phyloP scores from a whole-genome alignment of 139 green algal species.

The Penium margaritaceum region DNA sequence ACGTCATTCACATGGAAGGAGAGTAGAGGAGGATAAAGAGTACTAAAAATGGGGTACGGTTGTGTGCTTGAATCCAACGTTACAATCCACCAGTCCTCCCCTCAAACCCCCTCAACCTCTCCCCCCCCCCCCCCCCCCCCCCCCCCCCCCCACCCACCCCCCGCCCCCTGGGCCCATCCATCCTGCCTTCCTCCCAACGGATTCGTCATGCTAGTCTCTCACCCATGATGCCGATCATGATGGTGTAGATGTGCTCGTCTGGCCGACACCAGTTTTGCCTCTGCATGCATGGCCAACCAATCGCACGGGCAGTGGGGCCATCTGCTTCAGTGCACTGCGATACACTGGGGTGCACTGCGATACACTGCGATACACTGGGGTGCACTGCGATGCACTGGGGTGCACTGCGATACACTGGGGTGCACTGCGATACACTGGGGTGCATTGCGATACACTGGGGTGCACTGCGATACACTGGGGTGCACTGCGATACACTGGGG shows the following conservation, averaged over 20 bases:
- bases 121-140: constrained; percentile 24
- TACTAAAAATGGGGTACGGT: background rate
- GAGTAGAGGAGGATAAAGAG: background rate
- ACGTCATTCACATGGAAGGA: background rate
- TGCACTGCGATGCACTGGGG: too few relatives aligned
- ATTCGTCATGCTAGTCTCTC: background rate
- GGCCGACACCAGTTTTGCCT: constrained; percentile 35
- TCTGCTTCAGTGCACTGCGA: too few relatives aligned
- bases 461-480: too few relatives aligned
- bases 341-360: too few relatives aligned
- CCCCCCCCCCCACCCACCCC: background rate
- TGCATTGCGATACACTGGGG: too few relatives aligned
- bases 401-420: too few relatives aligned
- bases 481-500: too few relatives aligned
- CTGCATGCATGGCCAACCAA: constrained; percentile 24
- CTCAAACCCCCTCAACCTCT: too few relatives aligned
- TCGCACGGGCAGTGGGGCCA: too few relatives aligned
- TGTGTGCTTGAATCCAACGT: background rate
- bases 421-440: too few relatives aligned
- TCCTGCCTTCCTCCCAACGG: background rate
- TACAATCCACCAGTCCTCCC: too few relatives aligned
- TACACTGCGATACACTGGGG: too few relatives aligned
- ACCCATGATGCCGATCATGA: constrained; percentile 37
- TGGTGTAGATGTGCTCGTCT: constrained; percentile 45
- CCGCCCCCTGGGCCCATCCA: background rate